Base-by-base conservation (phyloP, 2,329 filamentous ascomycete genomes). In the Aspergillus fischeri region DNA sequence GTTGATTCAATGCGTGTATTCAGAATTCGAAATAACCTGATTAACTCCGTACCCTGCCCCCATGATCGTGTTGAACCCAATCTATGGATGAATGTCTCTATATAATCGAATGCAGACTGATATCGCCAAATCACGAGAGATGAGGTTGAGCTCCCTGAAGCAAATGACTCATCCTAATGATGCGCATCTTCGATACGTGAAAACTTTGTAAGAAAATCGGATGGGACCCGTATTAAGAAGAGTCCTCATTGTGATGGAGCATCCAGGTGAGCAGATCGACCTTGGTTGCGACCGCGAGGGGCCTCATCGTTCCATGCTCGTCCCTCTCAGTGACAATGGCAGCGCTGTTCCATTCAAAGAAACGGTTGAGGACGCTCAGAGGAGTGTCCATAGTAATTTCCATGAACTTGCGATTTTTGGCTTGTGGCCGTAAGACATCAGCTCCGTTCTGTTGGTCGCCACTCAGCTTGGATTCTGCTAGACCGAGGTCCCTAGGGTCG, bases 271-370 rank as follows among this genome's bases (percentile, higher is more conserved):
- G 77, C 67, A 99, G 75, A 77, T 99, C 94, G 4, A 99, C 94
- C 83, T 99, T 99, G 32, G 94, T 97, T 7, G 95, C 92, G 8
- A 99, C 86, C 7, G 91, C 94, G 51, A 94, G 81, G 1, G 95
- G 92, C 80, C 91, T 95, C 64, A 86, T 72, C 49, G 83, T 83
- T 11, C 78, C 83, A 58, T 81, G 76, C 54, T 80, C 77, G 56
- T 83, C 82, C 44, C 84, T 82, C 74, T 97, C 92, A 0, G 93
- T 99, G 3, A 99, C 91, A 51, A 99, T 86, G 0, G 94, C 94
- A 0, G 94, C 93, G 65, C 90, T 94, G 77, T 99, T 97, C 92
- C 94, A 97, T 78, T 97, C 92, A 63, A 97, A 91, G 78, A 99
- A 99, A 69, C 90, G 87, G 79, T 91, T 93, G 54, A 99, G 81